These are phyloP conservation scores for Cynara cardunculus DNA, from an alignment of 129 eudicot species.

Conservation along the genomic window DNA sequence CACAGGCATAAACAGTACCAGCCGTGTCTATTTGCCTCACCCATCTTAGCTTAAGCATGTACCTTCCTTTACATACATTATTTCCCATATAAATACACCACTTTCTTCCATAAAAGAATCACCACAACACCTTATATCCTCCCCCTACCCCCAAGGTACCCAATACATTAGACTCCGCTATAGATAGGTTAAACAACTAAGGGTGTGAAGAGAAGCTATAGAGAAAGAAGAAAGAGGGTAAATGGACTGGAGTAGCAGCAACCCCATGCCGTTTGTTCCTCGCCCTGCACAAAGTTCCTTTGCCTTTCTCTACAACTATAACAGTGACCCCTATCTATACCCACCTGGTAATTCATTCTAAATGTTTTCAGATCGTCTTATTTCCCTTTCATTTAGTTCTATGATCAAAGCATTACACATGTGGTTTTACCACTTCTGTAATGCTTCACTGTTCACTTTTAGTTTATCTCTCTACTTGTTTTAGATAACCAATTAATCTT, in stretches of 20 bases:
- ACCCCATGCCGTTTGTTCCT: conserved; percentile 37
- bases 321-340: conserved; percentile 42
- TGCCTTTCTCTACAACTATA: conserved; percentile 55
- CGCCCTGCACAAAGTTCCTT: conserved; percentile 50
- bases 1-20: background rate
- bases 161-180: background rate
- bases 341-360: conserved; percentile 32
- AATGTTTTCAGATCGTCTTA: background rate
- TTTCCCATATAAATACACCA: conserved; percentile 13
- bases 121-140: background rate
- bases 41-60: background rate
- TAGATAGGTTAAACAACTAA: background rate
- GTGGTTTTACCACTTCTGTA: too few relatives aligned
- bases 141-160: background rate
- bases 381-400: background rate
- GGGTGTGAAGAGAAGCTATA: background rate
- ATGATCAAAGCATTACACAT: background rate
- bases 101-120: background rate
- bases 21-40: conserved; percentile 5
- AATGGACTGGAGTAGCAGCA: conserved; percentile 72
- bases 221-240: background rate
- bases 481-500: background rate
- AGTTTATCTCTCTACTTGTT: background rate
- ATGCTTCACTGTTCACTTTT: background rate
- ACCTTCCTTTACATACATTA: background rate